Conservation (phyloP, 192 early-diverging fungal genomes). For the Pilobolus umbonatus region DNA sequence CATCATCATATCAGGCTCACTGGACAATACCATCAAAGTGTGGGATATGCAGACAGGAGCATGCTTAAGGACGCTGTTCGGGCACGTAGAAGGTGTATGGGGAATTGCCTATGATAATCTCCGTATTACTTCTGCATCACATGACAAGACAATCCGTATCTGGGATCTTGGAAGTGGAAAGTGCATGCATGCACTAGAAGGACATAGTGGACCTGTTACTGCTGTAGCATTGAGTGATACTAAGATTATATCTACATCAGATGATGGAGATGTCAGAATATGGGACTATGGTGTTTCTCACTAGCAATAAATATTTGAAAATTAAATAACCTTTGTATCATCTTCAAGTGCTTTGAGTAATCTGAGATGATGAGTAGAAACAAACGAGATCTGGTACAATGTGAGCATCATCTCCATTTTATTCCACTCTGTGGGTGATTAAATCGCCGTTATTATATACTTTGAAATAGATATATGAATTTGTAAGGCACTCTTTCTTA, state of each 20-base stretch:
- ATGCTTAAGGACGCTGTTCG: constrained; percentile 72
- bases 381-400: not conserved
- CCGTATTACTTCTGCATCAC: constrained; percentile 57
- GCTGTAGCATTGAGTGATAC: constrained; percentile 84
- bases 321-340: too few relatives aligned
- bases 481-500: too few relatives aligned
- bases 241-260: constrained; percentile 77
- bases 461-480: too few relatives aligned
- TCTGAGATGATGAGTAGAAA: not conserved
- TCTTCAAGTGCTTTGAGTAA: not conserved
- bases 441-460: too few relatives aligned
- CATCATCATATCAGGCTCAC: constrained; percentile 74
- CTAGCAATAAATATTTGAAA: too few relatives aligned
- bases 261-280: constrained; percentile 75
- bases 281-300: constrained; percentile 68
- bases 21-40: constrained; percentile 83
- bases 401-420: not conserved
- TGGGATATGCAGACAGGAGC: constrained; percentile 83
- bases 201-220: constrained; percentile 69
- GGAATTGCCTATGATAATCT: constrained; percentile 69
- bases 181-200: constrained; percentile 62
- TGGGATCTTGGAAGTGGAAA: constrained; percentile 68
- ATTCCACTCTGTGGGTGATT: too few relatives aligned
- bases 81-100: constrained; percentile 82
- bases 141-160: constrained; percentile 69